Percentiles rank a stretch among this genome's conserved stretches.
Evolutionary conservation across 768 basidiomycete species (phyloP).

Genomic region (Mycena venus): DNA sequence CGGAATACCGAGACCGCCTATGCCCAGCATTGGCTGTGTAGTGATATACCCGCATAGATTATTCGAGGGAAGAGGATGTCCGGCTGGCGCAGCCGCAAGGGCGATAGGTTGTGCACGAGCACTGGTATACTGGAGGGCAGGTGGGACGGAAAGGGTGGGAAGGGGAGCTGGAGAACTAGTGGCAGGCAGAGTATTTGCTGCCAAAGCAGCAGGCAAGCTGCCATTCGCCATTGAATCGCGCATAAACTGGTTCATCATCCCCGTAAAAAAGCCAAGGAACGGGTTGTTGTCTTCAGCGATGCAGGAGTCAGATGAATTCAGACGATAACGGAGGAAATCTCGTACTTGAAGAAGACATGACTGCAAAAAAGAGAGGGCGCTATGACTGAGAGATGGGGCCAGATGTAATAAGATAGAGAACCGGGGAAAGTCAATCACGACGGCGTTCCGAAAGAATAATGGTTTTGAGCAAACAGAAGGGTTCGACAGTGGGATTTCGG

Average conservation of each 20-base stretch:
- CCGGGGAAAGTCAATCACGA: neutral
- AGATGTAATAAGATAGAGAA: neutral
- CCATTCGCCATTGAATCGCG: no score
- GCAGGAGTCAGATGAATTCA: no score
- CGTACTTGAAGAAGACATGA: neutral
- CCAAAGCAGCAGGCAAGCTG: no score
- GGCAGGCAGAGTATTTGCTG: no score
- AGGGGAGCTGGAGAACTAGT: no score
- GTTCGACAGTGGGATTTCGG: neutral
- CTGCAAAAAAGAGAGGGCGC: neutral
- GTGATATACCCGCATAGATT: neutral
- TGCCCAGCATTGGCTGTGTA: neutral
- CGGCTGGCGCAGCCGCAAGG: neutral
- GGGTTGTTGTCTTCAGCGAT: no score
- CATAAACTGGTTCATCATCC: no score
- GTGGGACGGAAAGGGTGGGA: no score
- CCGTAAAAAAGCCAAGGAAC: no score
- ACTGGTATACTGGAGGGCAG: neutral
- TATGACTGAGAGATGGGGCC: neutral
- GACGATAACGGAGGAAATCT: neutral
- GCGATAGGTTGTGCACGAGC: neutral
- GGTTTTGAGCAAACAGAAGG: neutral
- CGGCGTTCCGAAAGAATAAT: neutral
- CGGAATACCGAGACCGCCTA: neutral
- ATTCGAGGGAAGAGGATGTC: neutral